Conservation (phyloP, 768 basidiomycete genomes). For the Saitozyma podzolica region DNA sequence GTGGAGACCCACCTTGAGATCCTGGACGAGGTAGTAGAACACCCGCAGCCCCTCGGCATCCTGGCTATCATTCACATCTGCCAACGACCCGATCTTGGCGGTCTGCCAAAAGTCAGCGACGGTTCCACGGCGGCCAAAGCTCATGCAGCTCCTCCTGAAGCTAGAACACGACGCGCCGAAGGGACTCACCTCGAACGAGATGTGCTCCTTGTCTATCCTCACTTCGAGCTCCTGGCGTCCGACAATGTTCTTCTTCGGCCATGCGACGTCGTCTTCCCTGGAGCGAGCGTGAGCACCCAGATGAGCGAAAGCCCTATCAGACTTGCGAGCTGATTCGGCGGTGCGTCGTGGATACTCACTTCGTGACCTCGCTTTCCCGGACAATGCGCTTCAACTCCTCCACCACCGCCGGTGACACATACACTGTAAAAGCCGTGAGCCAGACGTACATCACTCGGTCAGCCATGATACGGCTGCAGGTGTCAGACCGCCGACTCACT, state of each 20-base stretch:
- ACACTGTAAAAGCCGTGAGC: conserved; percentile 63
- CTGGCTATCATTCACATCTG: conserved; percentile 94
- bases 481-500: conserved; percentile 62
- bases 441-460: background rate
- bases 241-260: conserved; percentile 99
- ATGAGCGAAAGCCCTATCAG: background rate
- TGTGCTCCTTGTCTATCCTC: conserved; percentile 88
- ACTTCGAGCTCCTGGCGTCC: conserved; percentile 98
- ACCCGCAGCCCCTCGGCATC: conserved; percentile 97
- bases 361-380: conserved; percentile 87
- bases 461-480: background rate
- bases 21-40: conserved; percentile 98
- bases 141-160: background rate
- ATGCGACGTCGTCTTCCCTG: conserved; percentile 97
- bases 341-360: conserved; percentile 59
- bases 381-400: conserved; percentile 94
- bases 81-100: conserved; percentile 93
- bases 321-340: background rate
- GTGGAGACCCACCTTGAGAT: conserved; percentile 72
- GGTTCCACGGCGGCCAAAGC: background rate
- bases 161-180: background rate
- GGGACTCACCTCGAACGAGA: conserved; percentile 82
- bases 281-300: conserved; percentile 5
- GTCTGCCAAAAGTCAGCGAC: conserved; percentile 61
- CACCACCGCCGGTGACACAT: conserved; percentile 84